Evolutionary conservation across 176 grass and related monocot species (phyloP), one percentile per base, ranked within the genome.

Genomic region (Guadua angustifolia): DNA sequence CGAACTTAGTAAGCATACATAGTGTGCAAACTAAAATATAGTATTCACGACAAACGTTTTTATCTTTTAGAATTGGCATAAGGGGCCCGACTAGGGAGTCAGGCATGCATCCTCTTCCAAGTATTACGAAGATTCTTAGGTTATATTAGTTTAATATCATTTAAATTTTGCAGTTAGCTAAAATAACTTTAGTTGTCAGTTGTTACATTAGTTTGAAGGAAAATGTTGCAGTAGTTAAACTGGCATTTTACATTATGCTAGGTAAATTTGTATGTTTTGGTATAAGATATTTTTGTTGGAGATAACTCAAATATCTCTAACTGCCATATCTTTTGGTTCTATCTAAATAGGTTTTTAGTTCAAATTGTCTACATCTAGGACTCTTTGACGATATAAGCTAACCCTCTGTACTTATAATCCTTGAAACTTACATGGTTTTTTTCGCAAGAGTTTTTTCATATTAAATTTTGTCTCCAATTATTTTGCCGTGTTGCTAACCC

Each of bases 1-100:
- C 59, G 2, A 74, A 85, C 46, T 88, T 85, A 79, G 44, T 82
- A 88, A 87, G 78, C 84, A 85, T 79, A 85, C 59, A 35, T 84
- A 75, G 35, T 72, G 73, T 16, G 14, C 10, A 53, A 76, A 24
- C 33, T 47, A 46, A 44, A 74, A 36, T 62, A 43, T 14, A n/a
- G 9, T 12, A 65, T 65, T 36, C 46, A n/a, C 12, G 33, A 69
- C 52, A 9, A 32, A 55, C 8, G 14, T 29, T 18, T 0, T 39
- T 58, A 58, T 7, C 21, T 58, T 58, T 22, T 58, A 21, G 55
- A 55, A 22, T 10, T 58, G 8, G 0, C 55, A 10, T 10, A 58
- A 58, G 21, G 51, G 75, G 44, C 64, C 62, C 50, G 47, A 59
- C 45, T 73, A 88, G 44, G 45, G 26, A 71, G 60, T 86, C 79